Base-by-base conservation (phyloP, 2,329 filamentous ascomycete species). In the Incumbomyces delicatus region DNA sequence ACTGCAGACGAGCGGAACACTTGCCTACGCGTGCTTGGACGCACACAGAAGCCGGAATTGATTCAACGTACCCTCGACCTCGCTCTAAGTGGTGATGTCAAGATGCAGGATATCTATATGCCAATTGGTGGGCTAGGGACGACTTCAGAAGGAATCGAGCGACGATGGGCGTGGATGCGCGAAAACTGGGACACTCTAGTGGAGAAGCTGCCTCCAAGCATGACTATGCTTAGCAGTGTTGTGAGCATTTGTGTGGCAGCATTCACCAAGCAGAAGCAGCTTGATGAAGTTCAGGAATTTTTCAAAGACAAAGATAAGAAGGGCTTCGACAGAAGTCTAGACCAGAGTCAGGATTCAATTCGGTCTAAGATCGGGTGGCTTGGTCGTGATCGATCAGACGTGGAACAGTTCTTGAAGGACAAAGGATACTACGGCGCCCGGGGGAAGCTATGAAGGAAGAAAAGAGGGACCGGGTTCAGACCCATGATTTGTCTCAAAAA, bases 81-180 rank as follows among this genome's bases (percentile, higher is more conserved):
- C 53, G 75, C 88, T 29, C 75, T 89, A 48, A 80, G 80, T 63
- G 79, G 82, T 51, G 83, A 94, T 56, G 84, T 95, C 66, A 94
- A 94, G 73, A 87, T 85, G 54, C 90, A 95, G 66, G 90, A 96
- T 64, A 81, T 95, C 54, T 95, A 95, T 69, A 80, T 95, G 62
- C 89, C 90, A 1, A 77, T 92, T 33, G 78, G 80, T 30, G 85
- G 85, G 6, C 76, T 96, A 22, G 80, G 89, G 49, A 78, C 77
- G 44, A 87, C 94, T 61, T 70, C 80, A 6, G 79, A 81, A 36
- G 90, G 90, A 56, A 84, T 94, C 47, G 72, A 85, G 48, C 85
- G 85, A 6, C 75, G 95, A 48, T 95, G 85, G 76, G 66, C 64
- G 14, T 96, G 87, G 85, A 74, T 94, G 72, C 85, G 81, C 62